These are phyloP conservation scores for Miscanthus lutarioriparius DNA, from an alignment of 176 grass and related monocot species.

Conservation along the genomic window DNA sequence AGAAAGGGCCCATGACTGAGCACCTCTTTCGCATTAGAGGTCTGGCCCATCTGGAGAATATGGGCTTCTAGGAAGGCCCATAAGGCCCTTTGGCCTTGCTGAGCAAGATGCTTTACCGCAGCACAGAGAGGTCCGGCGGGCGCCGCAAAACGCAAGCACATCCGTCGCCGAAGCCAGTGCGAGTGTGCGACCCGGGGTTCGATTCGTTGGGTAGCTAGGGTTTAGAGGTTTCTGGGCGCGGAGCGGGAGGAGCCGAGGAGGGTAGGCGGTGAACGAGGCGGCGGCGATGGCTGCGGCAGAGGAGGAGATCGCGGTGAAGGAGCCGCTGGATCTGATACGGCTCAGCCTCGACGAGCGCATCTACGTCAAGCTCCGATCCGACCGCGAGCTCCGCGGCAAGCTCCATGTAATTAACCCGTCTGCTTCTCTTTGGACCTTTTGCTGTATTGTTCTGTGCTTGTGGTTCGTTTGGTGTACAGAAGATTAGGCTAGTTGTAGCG, in stretches of 20 bases:
- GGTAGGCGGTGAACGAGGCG: background rate
- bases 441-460: background rate
- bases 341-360: slow-evolving; percentile 99
- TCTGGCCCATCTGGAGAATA: background rate
- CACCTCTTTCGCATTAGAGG: background rate
- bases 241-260: slow-evolving; percentile 21
- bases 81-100: background rate
- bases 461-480: background rate
- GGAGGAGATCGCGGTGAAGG: slow-evolving; percentile 94
- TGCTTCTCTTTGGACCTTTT: background rate
- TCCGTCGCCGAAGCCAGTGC: slow-evolving; percentile 21
- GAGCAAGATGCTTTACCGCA: background rate
- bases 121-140: background rate
- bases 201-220: slow-evolving; percentile 38
- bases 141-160: slow-evolving; percentile 10
- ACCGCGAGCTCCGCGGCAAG: slow-evolving; percentile 97
- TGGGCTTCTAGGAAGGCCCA: background rate
- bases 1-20: background rate
- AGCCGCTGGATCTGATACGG: slow-evolving; percentile 97
- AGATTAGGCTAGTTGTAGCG: background rate
- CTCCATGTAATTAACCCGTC: slow-evolving; percentile 67
- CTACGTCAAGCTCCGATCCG: slow-evolving; percentile 97
- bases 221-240: slow-evolving; percentile 31
- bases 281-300: slow-evolving; percentile 51
- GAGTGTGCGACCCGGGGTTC: background rate